These are phyloP conservation scores for Cladosporium sp. DNA, from an alignment of 2,329 filamentous ascomycete genomes.

Conservation along the genomic window DNA sequence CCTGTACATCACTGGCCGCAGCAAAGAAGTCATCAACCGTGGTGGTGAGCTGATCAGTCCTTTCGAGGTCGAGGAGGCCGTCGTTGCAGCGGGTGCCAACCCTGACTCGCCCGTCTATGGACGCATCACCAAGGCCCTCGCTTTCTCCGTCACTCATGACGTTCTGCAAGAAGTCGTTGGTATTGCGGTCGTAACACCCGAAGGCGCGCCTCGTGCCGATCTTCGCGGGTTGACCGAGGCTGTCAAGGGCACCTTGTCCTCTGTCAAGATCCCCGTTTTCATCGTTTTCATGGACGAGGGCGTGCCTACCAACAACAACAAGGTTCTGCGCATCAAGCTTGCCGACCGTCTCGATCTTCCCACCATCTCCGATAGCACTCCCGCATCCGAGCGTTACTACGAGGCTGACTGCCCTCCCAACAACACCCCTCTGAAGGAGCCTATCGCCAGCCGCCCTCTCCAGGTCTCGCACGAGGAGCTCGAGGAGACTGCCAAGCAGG, in stretches of 20 bases:
- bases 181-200: constrained; percentile 46
- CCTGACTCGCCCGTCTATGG: constrained; percentile 40
- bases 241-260: constrained; percentile 43
- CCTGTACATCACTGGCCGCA: constrained; percentile 50
- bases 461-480: constrained; percentile 15
- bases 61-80: constrained; percentile 54
- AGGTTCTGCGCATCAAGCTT: constrained; percentile 50
- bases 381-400: constrained; percentile 43
- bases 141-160: constrained; percentile 48
- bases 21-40: constrained; percentile 53
- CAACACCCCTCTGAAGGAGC: constrained; percentile 41
- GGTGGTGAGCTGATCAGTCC: constrained; percentile 55
- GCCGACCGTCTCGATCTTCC: constrained; percentile 43
- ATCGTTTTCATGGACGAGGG: constrained; percentile 51
- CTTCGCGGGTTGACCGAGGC: constrained; percentile 44
- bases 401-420: constrained; percentile 45
- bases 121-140: constrained; percentile 45
- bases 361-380: constrained; percentile 40
- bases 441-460: constrained; percentile 30
- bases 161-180: constrained; percentile 53
- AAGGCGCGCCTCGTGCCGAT: constrained; percentile 40
- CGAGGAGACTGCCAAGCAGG: constrained; percentile 13
- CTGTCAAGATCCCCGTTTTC: constrained; percentile 48
- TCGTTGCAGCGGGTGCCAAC: constrained; percentile 42
- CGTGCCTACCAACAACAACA: constrained; percentile 53